These are phyloP conservation scores for Nasturtium officinale DNA, from an alignment of 345 rosid species.

Conservation along the genomic window DNA sequence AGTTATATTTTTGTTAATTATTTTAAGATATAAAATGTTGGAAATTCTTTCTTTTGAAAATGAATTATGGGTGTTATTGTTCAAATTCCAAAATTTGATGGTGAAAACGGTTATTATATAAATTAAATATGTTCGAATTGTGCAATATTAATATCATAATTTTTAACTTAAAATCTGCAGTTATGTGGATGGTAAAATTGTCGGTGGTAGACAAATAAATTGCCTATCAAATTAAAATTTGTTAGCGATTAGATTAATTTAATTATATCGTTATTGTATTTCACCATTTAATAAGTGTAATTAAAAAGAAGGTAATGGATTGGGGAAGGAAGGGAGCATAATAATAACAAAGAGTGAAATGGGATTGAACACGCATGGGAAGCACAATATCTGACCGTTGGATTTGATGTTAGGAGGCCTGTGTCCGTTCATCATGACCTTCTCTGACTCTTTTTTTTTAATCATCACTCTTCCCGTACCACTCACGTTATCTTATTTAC, in stretches of 20 bases:
- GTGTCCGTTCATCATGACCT: conserved; percentile 42
- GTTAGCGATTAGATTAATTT: not conserved
- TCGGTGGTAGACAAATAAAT: too few species aligned
- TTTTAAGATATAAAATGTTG: too few species aligned
- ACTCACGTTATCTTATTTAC: conserved; percentile 22
- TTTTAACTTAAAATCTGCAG: not conserved
- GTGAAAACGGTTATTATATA: too few species aligned
- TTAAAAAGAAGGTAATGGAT: not conserved
- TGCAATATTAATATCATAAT: not conserved
- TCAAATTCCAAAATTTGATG: not conserved
- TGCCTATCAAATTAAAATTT: not conserved
- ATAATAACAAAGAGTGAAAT: conserved; percentile 26
- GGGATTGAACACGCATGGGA: conserved; percentile 40
- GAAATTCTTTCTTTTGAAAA: too few species aligned
- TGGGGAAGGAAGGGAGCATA: conserved; percentile 20
- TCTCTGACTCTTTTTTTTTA: conserved; percentile 39
- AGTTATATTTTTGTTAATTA: too few species aligned
- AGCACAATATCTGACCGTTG: conserved; percentile 44
- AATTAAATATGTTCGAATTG: too few species aligned
- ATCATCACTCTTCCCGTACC: conserved; percentile 45
- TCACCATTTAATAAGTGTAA: not conserved
- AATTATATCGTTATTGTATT: not conserved
- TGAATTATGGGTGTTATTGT: not conserved
- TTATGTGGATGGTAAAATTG: not conserved
- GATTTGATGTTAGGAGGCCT: conserved; percentile 35